Base-by-base conservation (phyloP, 352 stramenopile species). In the Phytophthora capsici region DNA sequence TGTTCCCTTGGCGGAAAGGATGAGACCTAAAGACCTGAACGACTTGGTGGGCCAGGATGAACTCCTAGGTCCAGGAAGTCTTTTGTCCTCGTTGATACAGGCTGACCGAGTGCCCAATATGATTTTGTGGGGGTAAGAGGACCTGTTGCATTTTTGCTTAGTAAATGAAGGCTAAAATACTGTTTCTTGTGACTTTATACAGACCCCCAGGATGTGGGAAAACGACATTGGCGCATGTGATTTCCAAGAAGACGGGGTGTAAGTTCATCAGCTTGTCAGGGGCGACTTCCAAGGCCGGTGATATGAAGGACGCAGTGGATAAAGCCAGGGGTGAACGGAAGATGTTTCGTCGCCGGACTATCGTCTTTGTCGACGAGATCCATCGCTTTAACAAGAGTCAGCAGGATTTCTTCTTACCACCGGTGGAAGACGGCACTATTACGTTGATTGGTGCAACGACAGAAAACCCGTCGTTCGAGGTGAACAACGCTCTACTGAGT, bases 371-470 rank as follows among this genome's bases (percentile, higher is more conserved):
- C 1, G 89, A 96, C 40, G 89, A 96, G 65, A 91, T 96, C 51
- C 89, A 96, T 62, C 82, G 86, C 6, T 95, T 94, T 66, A 96
- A 93, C 55, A 96, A 96, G 65, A 90, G 88, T 54, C 84, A 94
- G 34, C 89, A 96, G 71, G 87, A 95, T 66, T 89, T 94, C 43
- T 93, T 96, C 43, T 71, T 96, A n/a, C 86, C 86, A 12, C 65
- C 70, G 1, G 83, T 96, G 10, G 88, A 96, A 66, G 84, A 91
- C 26, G 89, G 89, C 2, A 93, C 80, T 8, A 90, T 96, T 63
- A 94, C 88, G 22, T 50, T 96, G 22, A 93, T 96, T 61, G 89
- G 89, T n/a, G 89, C 89, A 22, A 96, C 89, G 30, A 96, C 89
- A 0, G 89, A 96, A 58, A 96, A 96, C 54, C 88, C 89, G 20